These are phyloP conservation scores for Alternaria burnsii DNA, from an alignment of 2,329 filamentous ascomycete species.

Conservation along the genomic window DNA sequence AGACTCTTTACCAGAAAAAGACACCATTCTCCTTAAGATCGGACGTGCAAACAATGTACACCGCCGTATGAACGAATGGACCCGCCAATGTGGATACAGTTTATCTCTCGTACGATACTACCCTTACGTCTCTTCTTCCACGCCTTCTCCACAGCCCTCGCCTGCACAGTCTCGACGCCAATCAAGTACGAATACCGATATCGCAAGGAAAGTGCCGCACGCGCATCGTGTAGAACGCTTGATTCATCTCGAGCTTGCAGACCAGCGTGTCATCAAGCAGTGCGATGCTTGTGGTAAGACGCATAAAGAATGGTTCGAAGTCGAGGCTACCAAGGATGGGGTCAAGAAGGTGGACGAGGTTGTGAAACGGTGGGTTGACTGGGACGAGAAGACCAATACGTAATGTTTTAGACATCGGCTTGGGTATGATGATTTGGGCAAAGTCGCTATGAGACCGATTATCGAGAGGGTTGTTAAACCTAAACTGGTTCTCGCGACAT, in stretches of 20 bases:
- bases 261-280: conserved; percentile 65
- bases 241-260: conserved; percentile 86
- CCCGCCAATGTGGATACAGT: conserved; percentile 88
- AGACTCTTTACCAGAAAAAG: conserved; percentile 40
- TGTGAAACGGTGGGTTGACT: conserved; percentile 84
- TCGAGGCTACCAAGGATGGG: conserved; percentile 75
- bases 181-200: conserved; percentile 28
- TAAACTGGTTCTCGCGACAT: background rate
- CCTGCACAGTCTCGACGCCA: conserved; percentile 34
- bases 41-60: conserved; percentile 83
- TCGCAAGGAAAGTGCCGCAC: conserved; percentile 77
- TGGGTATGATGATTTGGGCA: background rate
- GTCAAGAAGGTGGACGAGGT: conserved; percentile 75
- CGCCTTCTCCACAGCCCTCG: conserved; percentile 37
- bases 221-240: conserved; percentile 88
- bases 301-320: conserved; percentile 95
- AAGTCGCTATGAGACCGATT: background rate
- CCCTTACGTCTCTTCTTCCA: conserved; percentile 68
- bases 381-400: conserved; percentile 67
- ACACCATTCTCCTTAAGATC: conserved; percentile 73
- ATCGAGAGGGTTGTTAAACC: background rate
- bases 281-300: conserved; percentile 83
- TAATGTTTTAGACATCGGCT: background rate
- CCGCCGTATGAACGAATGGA: conserved; percentile 90
- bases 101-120: conserved; percentile 91